phyloP scores from a whole-genome alignment of 2,329 filamentous ascomycete genomes.

The Colletotrichum gigasporum region DNA sequence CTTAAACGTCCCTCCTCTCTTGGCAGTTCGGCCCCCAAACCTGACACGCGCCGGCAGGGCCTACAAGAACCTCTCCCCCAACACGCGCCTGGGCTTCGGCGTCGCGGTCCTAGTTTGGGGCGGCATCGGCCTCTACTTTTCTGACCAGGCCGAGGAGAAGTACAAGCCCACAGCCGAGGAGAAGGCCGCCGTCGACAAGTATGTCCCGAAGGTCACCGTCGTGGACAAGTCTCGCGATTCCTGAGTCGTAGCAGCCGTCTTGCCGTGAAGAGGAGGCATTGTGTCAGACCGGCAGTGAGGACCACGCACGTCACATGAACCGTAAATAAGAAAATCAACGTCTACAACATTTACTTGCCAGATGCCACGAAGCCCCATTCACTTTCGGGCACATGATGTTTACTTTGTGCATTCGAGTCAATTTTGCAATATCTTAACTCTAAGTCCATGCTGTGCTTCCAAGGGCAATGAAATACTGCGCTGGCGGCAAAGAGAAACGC shows the following conservation, averaged over 20 bases:
- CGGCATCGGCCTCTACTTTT: slow-evolving; percentile 74
- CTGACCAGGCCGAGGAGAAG: slow-evolving; percentile 77
- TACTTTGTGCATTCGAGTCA: not conserved
- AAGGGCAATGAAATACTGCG: not conserved
- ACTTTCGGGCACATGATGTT: not conserved
- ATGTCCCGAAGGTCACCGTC: slow-evolving; percentile 69
- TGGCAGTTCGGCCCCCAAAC: not conserved
- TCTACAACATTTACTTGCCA: too few species aligned
- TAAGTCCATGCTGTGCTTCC: slow-evolving; percentile 1
- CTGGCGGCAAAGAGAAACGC: not conserved
- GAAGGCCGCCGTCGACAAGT: slow-evolving; percentile 69
- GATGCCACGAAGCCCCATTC: too few species aligned
- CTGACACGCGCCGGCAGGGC: slow-evolving; percentile 53
- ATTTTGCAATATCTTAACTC: slow-evolving; percentile 26
- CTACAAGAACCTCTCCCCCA: slow-evolving; percentile 77
- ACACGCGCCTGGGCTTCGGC: slow-evolving; percentile 77
- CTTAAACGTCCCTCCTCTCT: not conserved
- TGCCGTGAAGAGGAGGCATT: slow-evolving; percentile 25
- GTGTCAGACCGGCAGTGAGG: too few species aligned
- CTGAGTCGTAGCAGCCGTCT: too few species aligned
- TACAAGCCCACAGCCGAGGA: slow-evolving; percentile 79
- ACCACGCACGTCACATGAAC: too few species aligned
- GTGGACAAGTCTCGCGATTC: slow-evolving; percentile 67
- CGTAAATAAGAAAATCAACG: too few species aligned
- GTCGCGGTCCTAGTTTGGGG: slow-evolving; percentile 82